Evolutionary conservation across 2,329 filamentous ascomycete genomes (phyloP).

Genomic region (Hypomyces rosellus): DNA sequence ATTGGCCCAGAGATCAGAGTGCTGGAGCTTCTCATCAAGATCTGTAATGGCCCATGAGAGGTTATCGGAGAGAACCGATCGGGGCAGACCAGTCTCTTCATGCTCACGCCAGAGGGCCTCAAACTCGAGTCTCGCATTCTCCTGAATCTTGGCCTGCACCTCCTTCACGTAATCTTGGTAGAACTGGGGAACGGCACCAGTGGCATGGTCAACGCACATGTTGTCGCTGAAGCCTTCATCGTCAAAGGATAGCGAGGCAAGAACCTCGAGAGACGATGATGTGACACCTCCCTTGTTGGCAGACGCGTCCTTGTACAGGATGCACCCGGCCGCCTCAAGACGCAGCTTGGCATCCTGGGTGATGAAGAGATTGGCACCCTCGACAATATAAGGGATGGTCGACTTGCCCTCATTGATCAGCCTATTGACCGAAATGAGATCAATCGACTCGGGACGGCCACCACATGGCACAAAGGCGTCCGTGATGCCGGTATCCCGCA

Average conservation of each 20-base stretch:
- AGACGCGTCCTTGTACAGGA: constrained; percentile 95
- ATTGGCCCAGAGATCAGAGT: constrained; percentile 86
- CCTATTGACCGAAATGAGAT: constrained; percentile 78
- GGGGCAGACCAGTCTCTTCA: constrained; percentile 68
- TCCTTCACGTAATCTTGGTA: constrained; percentile 89
- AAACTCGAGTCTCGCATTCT: constrained; percentile 90
- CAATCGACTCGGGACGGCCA: constrained; percentile 93
- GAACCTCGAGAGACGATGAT: constrained; percentile 90
- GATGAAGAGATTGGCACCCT: constrained; percentile 97
- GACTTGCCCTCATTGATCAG: constrained; percentile 87
- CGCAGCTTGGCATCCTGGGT: constrained; percentile 96
- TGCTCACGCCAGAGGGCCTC: constrained; percentile 98
- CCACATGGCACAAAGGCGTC: constrained; percentile 95
- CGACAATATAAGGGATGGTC: constrained; percentile 88
- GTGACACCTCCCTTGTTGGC: constrained; percentile 99
- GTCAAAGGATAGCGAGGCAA: constrained; percentile 91
- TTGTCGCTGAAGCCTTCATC: constrained; percentile 81
- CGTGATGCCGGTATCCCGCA: constrained; percentile 68
- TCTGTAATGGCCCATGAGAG: constrained; percentile 91
- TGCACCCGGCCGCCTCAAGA: constrained; percentile 88
- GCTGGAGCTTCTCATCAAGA: constrained; percentile 91
- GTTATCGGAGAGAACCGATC: constrained; percentile 85
- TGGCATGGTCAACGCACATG: constrained; percentile 74
- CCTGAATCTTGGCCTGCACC: constrained; percentile 84
- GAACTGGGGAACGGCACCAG: constrained; percentile 74